Evolutionary conservation across 2,329 filamentous ascomycete species (phyloP), one percentile per base, ranked within the genome.

Genomic region (Cladosporium colombiae): DNA sequence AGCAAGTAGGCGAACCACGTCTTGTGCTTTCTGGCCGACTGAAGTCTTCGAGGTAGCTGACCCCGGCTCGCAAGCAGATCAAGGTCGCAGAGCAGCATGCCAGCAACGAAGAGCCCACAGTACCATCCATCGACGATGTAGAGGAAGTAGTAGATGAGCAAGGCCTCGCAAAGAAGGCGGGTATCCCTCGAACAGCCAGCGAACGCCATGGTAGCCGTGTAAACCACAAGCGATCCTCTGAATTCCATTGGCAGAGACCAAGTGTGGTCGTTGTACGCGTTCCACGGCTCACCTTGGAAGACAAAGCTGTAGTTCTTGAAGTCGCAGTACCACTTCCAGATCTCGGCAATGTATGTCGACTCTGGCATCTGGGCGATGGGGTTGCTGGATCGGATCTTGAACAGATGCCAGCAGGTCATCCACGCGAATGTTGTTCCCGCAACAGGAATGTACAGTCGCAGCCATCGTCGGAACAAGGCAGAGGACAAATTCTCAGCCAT

Each of bases 241-340:
- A 88, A 84, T 72, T 90, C 88, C 25, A 87, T 78, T 0, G 88
- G 86, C 63, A 90, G 89, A 0, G 83, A 88, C 86, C 87, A 89
- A 2, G 85, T 73, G 69, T 89, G 88, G 33, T 80, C 81, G 70
- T 88, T 87, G 77, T 86, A 86, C 14, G 78, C 76, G 64, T 87
- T 81, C 80, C 85, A 88, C 14, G 85, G 83, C 13, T 83, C 78
- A 1, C 84, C 84, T 52, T 85, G 84, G 77, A 86, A 90, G 46
- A 89, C 74, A 73, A 88, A 91, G 76, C 84, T 90, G 78, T 88
- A 90, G 75, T 89, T 90, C 74, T 90, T 91, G 73, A 86, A 80
- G 73, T 90, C 86, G 67, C 72, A 74, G 62, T 83, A 81, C 80
- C 80, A 81, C 49, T 77, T 79, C 78, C 82, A 84, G 2, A 86